These are phyloP conservation scores for Anthracocystis panici-leucophaei DNA, from an alignment of 1,284 basidiomycete genomes.

Conservation along the genomic window DNA sequence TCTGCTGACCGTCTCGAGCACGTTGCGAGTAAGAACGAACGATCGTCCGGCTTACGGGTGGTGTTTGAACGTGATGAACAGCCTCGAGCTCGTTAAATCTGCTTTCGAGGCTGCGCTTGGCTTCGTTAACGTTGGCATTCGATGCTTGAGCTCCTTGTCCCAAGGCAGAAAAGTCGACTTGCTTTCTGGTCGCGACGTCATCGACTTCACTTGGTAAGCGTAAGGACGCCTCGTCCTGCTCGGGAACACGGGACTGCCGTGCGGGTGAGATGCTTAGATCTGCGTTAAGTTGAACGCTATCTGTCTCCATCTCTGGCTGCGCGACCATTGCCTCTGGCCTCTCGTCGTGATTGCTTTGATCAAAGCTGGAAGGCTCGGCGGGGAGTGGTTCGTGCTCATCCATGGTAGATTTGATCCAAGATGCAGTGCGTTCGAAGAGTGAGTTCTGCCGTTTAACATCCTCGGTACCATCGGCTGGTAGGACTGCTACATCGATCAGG, in stretches of 20 bases:
- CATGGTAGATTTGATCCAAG: conserved; percentile 30
- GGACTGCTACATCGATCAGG: conserved; percentile 4
- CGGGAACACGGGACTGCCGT: neutral
- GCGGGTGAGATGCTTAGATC: neutral
- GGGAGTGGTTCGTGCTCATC: neutral
- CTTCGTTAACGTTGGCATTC: no score
- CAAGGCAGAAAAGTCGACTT: no score
- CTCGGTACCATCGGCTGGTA: neutral
- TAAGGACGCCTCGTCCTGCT: neutral
- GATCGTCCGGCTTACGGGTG: neutral
- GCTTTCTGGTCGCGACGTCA: no score
- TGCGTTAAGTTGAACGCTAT: neutral
- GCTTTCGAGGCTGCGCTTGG: no score
- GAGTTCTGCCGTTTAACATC: conserved; percentile 6
- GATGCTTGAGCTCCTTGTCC: no score
- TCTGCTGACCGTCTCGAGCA: neutral
- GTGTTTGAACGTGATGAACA: neutral
- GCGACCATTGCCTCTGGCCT: neutral
- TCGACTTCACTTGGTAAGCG: no score
- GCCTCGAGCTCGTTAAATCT: no score
- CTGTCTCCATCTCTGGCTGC: neutral
- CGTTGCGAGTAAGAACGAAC: conserved; percentile 23
- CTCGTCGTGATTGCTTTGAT: no score
- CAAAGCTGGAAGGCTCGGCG: neutral
- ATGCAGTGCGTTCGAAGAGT: conserved; percentile 20